Evolutionary conservation across 2,329 filamentous ascomycete species (phyloP).

Genomic region (Elsinoe necatrix): DNA sequence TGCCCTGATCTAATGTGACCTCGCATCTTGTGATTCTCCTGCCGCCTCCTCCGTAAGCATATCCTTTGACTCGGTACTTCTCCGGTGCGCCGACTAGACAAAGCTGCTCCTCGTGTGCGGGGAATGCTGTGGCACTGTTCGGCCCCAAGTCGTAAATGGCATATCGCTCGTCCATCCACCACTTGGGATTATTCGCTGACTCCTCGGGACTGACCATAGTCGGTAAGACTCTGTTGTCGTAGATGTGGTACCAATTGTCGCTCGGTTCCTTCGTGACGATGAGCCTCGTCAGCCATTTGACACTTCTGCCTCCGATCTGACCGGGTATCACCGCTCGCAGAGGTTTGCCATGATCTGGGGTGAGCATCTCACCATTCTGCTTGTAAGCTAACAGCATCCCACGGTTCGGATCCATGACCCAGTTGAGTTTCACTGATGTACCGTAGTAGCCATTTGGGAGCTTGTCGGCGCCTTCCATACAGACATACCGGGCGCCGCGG

Average conservation of each 20-base stretch:
- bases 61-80: conserved; percentile 62
- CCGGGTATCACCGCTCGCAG: conserved; percentile 77
- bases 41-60: conserved; percentile 86
- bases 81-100: conserved; percentile 40
- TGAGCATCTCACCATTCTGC: conserved; percentile 79
- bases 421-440: conserved; percentile 79
- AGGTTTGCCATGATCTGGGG: conserved; percentile 79
- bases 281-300: conserved; percentile 83
- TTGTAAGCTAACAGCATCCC: conserved; percentile 81
- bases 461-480: conserved; percentile 82
- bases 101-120: conserved; percentile 66
- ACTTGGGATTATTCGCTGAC: conserved; percentile 61
- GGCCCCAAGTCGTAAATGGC: conserved; percentile 87
- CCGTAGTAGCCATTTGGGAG: conserved; percentile 84
- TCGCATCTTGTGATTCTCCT: conserved; percentile 74
- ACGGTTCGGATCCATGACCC: conserved; percentile 73
- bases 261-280: conserved; percentile 71
- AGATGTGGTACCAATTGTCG: conserved; percentile 92
- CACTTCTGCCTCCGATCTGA: conserved; percentile 83
- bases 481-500: conserved; percentile 69
- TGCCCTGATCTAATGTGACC: conserved; percentile 73
- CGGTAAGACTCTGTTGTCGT: conserved; percentile 83
- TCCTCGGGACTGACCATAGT: conserved; percentile 78
- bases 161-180: conserved; percentile 84
- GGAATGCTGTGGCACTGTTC: conserved; percentile 74